phyloP scores from a whole-genome alignment of 2,329 filamentous ascomycete species.

The Arthrinium phaeospermum region DNA sequence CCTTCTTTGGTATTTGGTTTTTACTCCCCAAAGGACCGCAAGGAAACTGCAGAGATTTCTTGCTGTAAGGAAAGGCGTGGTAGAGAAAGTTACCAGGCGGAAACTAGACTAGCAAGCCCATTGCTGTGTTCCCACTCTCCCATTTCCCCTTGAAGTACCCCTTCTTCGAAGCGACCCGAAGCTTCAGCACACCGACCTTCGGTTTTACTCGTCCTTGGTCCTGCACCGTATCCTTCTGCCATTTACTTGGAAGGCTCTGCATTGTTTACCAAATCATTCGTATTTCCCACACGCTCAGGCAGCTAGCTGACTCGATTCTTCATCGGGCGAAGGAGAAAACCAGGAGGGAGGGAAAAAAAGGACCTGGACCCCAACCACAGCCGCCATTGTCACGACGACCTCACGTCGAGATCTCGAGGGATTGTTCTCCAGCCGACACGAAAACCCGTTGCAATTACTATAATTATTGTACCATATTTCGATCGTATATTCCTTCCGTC shows the following conservation, averaged over 20 bases:
- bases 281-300: slow-evolving; percentile 18
- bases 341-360: slow-evolving; percentile 12
- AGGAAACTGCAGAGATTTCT: slow-evolving; percentile 15
- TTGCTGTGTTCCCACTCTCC: slow-evolving; percentile 16
- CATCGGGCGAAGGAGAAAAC: not conserved
- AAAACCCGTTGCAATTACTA: slow-evolving; percentile 2
- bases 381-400: slow-evolving; percentile 18
- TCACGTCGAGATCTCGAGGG: slow-evolving; percentile 3
- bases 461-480: slow-evolving; percentile 15
- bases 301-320: slow-evolving; percentile 17
- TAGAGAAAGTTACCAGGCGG: slow-evolving; percentile 13
- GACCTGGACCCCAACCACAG: slow-evolving; percentile 5
- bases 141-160: slow-evolving; percentile 17
- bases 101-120: slow-evolving; percentile 17
- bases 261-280: slow-evolving; percentile 14
- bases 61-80: slow-evolving; percentile 16
- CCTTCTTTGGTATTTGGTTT: slow-evolving; percentile 15
- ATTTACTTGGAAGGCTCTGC: slow-evolving; percentile 16
- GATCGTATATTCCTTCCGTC: not conserved
- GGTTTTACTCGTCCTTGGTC: slow-evolving; percentile 6
- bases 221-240: slow-evolving; percentile 14
- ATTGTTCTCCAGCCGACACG: slow-evolving; percentile 15
- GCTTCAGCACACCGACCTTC: slow-evolving; percentile 10
- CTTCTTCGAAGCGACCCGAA: slow-evolving; percentile 18
- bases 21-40: slow-evolving; percentile 7